These are phyloP conservation scores for Podospora didyma DNA, from an alignment of 495 filamentous ascomycete genomes.

Conservation along the genomic window DNA sequence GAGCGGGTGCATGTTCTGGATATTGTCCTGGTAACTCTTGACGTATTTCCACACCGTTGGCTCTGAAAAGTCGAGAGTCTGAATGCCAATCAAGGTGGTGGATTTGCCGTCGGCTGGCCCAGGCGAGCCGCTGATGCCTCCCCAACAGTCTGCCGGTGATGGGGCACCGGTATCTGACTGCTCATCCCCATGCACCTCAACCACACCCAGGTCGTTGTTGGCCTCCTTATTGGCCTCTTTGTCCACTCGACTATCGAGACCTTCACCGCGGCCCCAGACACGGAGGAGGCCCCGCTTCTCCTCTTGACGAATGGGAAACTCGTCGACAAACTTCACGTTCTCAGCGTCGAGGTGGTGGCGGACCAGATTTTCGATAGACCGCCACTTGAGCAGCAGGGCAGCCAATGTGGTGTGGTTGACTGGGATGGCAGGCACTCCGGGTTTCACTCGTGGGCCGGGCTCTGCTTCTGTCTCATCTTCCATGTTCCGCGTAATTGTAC, in stretches of 20 bases:
- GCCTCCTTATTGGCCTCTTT: slow-evolving; percentile 27
- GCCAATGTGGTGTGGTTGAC: slow-evolving; percentile 79
- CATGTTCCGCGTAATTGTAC: slow-evolving; percentile 29
- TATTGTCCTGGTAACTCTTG: slow-evolving; percentile 68
- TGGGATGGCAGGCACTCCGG: slow-evolving; percentile 62
- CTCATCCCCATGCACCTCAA: slow-evolving; percentile 31
- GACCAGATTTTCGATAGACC: slow-evolving; percentile 56
- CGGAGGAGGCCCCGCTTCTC: slow-evolving; percentile 70
- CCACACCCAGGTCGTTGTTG: slow-evolving; percentile 21
- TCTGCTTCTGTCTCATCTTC: slow-evolving; percentile 42
- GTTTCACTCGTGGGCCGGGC: slow-evolving; percentile 40
- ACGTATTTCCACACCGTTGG: slow-evolving; percentile 60
- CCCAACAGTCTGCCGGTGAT: slow-evolving; percentile 44
- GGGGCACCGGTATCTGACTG: slow-evolving; percentile 48
- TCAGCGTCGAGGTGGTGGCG: slow-evolving; percentile 36
- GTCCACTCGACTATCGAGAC: slow-evolving; percentile 42
- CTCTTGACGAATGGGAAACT: slow-evolving; percentile 66
- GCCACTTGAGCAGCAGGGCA: slow-evolving; percentile 70
- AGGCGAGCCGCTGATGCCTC: slow-evolving; percentile 44
- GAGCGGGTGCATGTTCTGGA: slow-evolving; percentile 90
- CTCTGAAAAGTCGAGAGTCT: slow-evolving; percentile 60
- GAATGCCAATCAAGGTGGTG: slow-evolving; percentile 48
- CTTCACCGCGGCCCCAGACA: slow-evolving; percentile 77
- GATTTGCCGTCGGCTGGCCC: slow-evolving; percentile 39
- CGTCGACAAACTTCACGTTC: slow-evolving; percentile 59